Conservation (phyloP, 805 yeast species). For the Priceomyces melissophilus region DNA sequence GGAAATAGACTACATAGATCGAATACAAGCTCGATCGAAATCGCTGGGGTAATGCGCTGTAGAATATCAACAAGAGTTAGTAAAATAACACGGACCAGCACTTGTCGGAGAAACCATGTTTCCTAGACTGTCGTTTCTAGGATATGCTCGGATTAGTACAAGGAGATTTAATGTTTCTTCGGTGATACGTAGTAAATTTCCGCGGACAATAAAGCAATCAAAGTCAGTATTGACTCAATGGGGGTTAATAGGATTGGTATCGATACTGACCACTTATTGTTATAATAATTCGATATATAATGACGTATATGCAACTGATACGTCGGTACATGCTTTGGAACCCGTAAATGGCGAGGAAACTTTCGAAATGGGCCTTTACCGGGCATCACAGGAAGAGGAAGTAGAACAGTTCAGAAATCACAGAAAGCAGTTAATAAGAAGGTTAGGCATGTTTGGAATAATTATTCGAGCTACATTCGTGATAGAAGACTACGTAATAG, state of each 20-base stretch:
- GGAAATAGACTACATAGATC: background rate
- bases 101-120: background rate
- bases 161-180: no score
- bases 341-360: conserved; percentile 58
- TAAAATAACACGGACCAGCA: background rate
- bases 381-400: conserved; percentile 58
- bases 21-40: background rate
- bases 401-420: conserved; percentile 30
- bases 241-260: conserved; percentile 8
- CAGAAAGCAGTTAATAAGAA: conserved; percentile 22
- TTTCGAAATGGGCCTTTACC: conserved; percentile 62
- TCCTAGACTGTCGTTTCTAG: no score
- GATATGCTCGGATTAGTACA: no score
- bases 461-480: conserved; percentile 41
- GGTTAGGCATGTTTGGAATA: conserved; percentile 20
- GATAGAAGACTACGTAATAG: conserved; percentile 54
- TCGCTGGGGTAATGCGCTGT: no score
- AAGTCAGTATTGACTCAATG: background rate
- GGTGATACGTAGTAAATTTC: no score
- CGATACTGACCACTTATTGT: conserved; percentile 1
- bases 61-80: background rate
- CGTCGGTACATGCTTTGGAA: conserved; percentile 34
- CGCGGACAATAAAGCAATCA: background rate
- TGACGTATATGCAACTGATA: conserved; percentile 31
- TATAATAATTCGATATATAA: conserved; percentile 11